Evolutionary conservation across 2,329 filamentous ascomycete genomes (phyloP).

Genomic region (Fusarium xylarioides): DNA sequence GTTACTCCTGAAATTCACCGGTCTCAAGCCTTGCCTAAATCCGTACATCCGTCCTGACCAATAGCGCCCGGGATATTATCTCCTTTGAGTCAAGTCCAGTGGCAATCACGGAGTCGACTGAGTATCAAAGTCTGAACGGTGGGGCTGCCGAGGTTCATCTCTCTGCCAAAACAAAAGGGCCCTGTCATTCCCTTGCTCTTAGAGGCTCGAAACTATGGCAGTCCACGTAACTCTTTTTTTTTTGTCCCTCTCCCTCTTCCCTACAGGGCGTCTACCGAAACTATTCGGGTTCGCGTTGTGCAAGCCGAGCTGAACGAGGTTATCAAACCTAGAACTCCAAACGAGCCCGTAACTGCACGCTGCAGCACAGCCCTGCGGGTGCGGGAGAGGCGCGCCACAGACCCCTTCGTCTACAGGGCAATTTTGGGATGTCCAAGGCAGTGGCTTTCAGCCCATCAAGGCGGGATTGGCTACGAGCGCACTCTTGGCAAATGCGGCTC

Average conservation of each 20-base stretch:
- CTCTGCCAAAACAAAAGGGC: not conserved
- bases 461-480: conserved; percentile 27
- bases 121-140: not conserved
- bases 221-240: not conserved
- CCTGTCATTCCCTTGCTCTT: conserved; percentile 31
- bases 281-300: conserved; percentile 24
- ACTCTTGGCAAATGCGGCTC: conserved; percentile 33
- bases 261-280: conserved; percentile 25
- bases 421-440: conserved; percentile 14
- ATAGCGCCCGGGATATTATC: conserved; percentile 23
- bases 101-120: not conserved
- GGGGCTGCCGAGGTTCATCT: conserved; percentile 25
- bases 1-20: not conserved
- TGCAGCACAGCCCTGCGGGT: conserved; percentile 2
- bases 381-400: conserved; percentile 29
- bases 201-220: conserved; percentile 26
- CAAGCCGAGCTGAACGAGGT: conserved; percentile 11
- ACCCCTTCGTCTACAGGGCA: not conserved
- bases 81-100: conserved; percentile 29
- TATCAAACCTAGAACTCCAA: not conserved
- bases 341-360: not conserved
- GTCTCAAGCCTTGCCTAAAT: conserved; percentile 7
- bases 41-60: conserved; percentile 24
- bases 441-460: conserved; percentile 11
- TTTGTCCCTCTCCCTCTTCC: no score